Evolutionary conservation across 2,329 filamentous ascomycete genomes (phyloP).

Genomic region (Trichophyton schoenleinii): DNA sequence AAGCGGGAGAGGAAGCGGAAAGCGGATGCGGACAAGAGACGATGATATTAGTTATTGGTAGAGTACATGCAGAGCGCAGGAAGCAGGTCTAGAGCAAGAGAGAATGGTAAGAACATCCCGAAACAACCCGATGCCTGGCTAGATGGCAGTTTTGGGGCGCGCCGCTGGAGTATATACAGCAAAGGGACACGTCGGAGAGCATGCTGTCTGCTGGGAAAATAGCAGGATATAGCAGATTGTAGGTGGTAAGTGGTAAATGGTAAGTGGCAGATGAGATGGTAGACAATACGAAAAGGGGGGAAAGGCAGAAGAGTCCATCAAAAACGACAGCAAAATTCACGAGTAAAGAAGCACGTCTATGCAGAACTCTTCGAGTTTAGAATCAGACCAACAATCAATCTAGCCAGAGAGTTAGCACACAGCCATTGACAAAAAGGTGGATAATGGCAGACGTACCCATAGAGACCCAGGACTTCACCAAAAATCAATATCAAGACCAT

Average conservation of each 20-base stretch:
- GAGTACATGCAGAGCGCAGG: neutral
- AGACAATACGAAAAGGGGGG: neutral
- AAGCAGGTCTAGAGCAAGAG: neutral
- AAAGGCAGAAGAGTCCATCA: neutral
- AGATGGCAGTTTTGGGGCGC: neutral
- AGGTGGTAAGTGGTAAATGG: neutral
- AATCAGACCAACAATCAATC: conserved; percentile 80
- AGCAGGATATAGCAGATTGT: neutral
- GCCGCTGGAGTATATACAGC: conserved; percentile 1
- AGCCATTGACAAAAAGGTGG: conserved; percentile 36
- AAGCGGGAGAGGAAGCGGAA: neutral
- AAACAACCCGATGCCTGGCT: neutral
- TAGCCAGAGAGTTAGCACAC: conserved; percentile 24
- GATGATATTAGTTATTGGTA: neutral
- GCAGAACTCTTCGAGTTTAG: conserved; percentile 66
- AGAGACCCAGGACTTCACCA: conserved; percentile 90
- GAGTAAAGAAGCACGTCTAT: neutral
- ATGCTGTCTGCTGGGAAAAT: no score
- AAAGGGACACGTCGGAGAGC: neutral
- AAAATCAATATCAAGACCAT: conserved; percentile 99
- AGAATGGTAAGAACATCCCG: neutral
- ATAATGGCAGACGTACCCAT: conserved; percentile 60
- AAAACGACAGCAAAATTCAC: neutral
- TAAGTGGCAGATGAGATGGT: neutral
- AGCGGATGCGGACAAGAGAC: neutral